phyloP scores from a whole-genome alignment of 2,329 filamentous ascomycete genomes.

The Hypoxylon sp. region DNA sequence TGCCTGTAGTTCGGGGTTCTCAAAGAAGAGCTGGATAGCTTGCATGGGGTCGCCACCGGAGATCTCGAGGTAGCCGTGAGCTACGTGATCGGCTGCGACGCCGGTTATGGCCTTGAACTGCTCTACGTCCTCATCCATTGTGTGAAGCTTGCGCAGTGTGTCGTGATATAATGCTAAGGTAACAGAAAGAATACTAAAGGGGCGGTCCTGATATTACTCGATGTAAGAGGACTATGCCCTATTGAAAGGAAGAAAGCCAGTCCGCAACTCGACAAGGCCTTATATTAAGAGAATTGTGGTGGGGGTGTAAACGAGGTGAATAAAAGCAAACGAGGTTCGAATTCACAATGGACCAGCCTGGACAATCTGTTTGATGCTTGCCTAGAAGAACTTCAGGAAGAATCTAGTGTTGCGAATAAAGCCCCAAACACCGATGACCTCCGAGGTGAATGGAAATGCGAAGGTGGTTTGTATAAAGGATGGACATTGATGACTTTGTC shows the following conservation, averaged over 20 bases:
- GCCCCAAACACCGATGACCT: constrained; percentile 10
- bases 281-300: neutral
- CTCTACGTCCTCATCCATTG: constrained; percentile 80
- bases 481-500: constrained; percentile 23
- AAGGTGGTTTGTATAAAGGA: constrained; percentile 29
- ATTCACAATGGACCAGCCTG: constrained; percentile 18
- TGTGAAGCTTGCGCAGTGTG: constrained; percentile 45
- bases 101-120: constrained; percentile 88
- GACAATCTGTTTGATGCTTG: constrained; percentile 5
- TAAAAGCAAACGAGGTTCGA: constrained; percentile 14
- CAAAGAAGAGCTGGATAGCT: constrained; percentile 91
- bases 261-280: neutral
- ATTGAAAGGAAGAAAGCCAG: neutral
- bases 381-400: constrained; percentile 5
- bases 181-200: neutral
- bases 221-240: neutral
- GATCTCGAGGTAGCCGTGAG: constrained; percentile 85
- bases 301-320: constrained; percentile 6
- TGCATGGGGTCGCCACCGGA: constrained; percentile 88
- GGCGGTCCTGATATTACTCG: neutral
- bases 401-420: constrained; percentile 16
- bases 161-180: neutral
- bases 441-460: constrained; percentile 10
- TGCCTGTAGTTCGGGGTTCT: constrained; percentile 81
- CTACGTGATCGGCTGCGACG: constrained; percentile 76